phyloP scores from a whole-genome alignment of 2,329 filamentous ascomycete species.

The Aspergillus floridensis region DNA sequence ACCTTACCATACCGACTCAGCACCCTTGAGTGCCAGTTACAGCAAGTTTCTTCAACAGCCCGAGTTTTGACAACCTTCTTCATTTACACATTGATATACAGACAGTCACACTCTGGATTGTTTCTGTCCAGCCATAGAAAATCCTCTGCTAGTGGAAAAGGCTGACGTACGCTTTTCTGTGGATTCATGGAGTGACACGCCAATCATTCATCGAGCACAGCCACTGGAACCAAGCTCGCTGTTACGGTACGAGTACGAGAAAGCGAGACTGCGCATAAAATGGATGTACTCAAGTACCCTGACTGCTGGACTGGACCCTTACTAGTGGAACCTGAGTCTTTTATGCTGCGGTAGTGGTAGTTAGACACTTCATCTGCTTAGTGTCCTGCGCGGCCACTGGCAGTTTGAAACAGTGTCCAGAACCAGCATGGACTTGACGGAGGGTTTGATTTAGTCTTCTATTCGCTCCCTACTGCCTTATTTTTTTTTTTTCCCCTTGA shows the following conservation, averaged over 20 bases:
- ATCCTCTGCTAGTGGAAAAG: not conserved
- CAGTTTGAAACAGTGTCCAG: slow-evolving; percentile 10
- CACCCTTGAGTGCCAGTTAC: no score
- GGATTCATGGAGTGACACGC: not conserved
- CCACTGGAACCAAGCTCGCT: not conserved
- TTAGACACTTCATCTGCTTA: not conserved
- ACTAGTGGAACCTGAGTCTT: slow-evolving; percentile 1
- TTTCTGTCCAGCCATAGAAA: not conserved
- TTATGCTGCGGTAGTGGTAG: not conserved
- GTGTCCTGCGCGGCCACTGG: slow-evolving; percentile 1
- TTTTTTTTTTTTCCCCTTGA: not conserved
- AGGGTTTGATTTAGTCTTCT: not conserved
- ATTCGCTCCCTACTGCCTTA: not conserved
- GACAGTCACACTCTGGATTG: no score
- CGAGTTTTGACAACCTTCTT: not conserved
- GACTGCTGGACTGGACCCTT: slow-evolving; percentile 1
- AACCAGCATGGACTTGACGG: slow-evolving; percentile 8
- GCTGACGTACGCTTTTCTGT: slow-evolving; percentile 5
- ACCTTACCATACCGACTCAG: no score
- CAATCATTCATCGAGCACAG: not conserved
- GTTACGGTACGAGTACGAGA: not conserved
- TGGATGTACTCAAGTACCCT: not conserved
- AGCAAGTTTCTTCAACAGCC: no score
- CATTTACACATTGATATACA: not conserved
- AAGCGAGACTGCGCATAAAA: not conserved